These are phyloP conservation scores for Penicillium sp. DNA, from an alignment of 2,329 filamentous ascomycete species.

Conservation along the genomic window DNA sequence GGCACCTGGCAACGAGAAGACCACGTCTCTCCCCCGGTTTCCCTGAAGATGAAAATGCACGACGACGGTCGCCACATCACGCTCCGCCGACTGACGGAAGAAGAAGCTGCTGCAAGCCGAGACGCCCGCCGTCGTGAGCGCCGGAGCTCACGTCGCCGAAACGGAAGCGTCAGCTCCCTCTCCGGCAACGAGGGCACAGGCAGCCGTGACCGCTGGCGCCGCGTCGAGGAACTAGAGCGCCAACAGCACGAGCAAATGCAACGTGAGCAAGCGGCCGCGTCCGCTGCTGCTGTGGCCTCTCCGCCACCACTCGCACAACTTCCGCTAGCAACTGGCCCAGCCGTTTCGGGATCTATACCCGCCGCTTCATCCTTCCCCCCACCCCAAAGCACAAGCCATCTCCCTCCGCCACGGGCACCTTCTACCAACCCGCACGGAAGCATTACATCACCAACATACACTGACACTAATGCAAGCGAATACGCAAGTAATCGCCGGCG, in stretches of 20 bases:
- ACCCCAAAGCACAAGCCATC: conserved; percentile 26
- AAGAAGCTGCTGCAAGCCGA: conserved; percentile 65
- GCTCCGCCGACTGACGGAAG: conserved; percentile 63
- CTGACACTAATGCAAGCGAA: conserved; percentile 55
- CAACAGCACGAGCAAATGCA: conserved; percentile 51
- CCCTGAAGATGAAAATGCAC: conserved; percentile 69
- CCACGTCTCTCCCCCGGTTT: conserved; percentile 63
- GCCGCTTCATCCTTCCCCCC: conserved; percentile 33
- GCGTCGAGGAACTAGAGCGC: conserved; percentile 55
- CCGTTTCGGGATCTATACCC: conserved; percentile 30
- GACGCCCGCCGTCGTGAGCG: conserved; percentile 57
- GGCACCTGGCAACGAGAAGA: conserved; percentile 43
- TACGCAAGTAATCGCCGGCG: conserved; percentile 60
- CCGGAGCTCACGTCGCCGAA: conserved; percentile 45
- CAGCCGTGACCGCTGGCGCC: conserved; percentile 51
- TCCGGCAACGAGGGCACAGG: conserved; percentile 46
- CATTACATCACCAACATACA: conserved; percentile 49
- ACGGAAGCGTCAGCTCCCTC: conserved; percentile 47
- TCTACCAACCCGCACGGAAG: conserved; percentile 49
- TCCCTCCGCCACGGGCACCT: conserved; percentile 37
- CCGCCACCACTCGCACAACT: conserved; percentile 12
- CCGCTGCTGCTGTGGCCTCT: conserved; percentile 31
- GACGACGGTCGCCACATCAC: conserved; percentile 68
- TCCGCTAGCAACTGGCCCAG: conserved; percentile 12
- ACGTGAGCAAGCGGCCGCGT: conserved; percentile 41